Evolutionary conservation across 768 basidiomycete species (phyloP).

Genomic region (Rhizopogon vesiculosus): DNA sequence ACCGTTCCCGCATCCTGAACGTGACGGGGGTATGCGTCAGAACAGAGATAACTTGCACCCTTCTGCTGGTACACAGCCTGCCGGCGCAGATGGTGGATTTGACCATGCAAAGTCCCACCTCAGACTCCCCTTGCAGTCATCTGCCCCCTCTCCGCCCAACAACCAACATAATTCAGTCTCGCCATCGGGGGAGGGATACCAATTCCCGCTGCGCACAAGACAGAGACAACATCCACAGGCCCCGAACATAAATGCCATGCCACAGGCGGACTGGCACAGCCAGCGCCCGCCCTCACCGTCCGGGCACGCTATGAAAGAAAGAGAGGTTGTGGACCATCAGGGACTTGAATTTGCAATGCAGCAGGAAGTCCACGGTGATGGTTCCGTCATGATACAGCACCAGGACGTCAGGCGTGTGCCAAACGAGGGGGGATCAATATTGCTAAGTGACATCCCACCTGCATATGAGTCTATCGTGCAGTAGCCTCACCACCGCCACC

Average conservation of each 20-base stretch:
- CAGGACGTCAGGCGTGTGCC: constrained; percentile 2
- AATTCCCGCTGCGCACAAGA: not conserved
- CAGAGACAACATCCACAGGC: too few species aligned
- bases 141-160: not conserved
- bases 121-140: constrained; percentile 4
- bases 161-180: too few species aligned
- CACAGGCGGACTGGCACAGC: too few species aligned
- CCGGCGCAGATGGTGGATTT: not conserved
- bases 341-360: not conserved
- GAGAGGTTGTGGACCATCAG: constrained; percentile 15
- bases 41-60: constrained; percentile 5
- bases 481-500: too few species aligned
- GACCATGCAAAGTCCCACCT: not conserved
- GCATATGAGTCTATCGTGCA: too few species aligned
- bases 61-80: not conserved
- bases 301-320: not conserved
- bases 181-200: constrained; percentile 4
- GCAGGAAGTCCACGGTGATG: constrained; percentile 1
- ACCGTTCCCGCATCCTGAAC: constrained; percentile 10
- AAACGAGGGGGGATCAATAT: too few species aligned
- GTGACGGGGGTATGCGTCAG: constrained; percentile 17
- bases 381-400: constrained; percentile 18
- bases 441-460: too few species aligned
- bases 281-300: too few species aligned
- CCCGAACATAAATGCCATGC: too few species aligned